Evolutionary conservation across 1,284 basidiomycete genomes (phyloP), one percentile per base, ranked within the genome.

Genomic region (Microstroma glucosiphilum): DNA sequence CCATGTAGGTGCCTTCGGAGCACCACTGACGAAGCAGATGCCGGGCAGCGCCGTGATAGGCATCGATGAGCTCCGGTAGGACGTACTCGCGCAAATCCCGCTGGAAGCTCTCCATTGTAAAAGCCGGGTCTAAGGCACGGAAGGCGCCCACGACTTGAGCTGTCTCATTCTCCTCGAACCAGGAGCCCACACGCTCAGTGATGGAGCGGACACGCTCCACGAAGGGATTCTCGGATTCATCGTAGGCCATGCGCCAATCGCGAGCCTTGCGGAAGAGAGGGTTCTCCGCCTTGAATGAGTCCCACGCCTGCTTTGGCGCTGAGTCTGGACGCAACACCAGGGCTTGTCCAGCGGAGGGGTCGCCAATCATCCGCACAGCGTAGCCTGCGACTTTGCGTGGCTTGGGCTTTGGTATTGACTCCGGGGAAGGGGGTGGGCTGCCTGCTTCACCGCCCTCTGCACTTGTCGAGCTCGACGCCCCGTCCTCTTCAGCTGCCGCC

Each of bases 151-250:
- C 87, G 25, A 98, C 96, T 77, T 90, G 89, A 13, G 92, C 94
- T 49, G 89, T 94, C 83, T 99, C 96, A 75, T 92, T 99, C 82
- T 99, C 96, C 68, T 96, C 94, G 73, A 96, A 94, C 84, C 89
- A 89, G 2, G 87, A 86, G 1, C 90, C 90, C 56, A 98, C 84
- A 1, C 89, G 90, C 57, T 88, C 85, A 1, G 92, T 93, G 49
- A 96, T 87, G 2, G 85, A 84, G 53, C 96, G 88, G 61, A 96
- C 72, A 2, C 88, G 86, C 30, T 88, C 86, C 41, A 97, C 83
- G 56, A 96, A 81, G 1, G 93, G 90, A 73, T 94, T 89, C 80
- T 99, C 96, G 0, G 92, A 94, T 77, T 97, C 93, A 72, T 93
- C 87, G 78, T 90, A 98, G 17, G 67, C 62, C 60, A 71, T 69